These are phyloP conservation scores for Diospyros lotus DNA, from an alignment of 148 eudicot species.

Conservation along the genomic window DNA sequence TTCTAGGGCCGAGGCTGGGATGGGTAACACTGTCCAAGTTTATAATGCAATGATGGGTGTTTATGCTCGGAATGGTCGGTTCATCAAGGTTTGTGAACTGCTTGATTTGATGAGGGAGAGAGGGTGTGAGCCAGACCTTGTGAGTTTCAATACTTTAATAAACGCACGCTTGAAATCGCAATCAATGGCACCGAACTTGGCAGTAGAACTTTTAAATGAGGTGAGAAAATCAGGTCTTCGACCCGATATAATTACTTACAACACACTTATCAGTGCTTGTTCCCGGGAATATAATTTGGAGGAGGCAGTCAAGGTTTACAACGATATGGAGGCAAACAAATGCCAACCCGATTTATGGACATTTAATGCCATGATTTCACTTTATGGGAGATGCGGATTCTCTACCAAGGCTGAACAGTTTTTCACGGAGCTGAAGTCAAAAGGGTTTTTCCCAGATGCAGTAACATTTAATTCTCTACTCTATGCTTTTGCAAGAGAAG, in stretches of 20 bases:
- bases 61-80: conserved; percentile 77
- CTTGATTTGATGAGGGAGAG: conserved; percentile 70
- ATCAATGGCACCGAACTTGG: conserved; percentile 54
- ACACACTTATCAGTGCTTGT: conserved; percentile 94
- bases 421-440: conserved; percentile 56
- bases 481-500: conserved; percentile 89
- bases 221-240: conserved; percentile 71
- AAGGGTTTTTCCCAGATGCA: conserved; percentile 88
- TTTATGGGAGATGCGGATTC: conserved; percentile 84
- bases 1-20: conserved; percentile 52
- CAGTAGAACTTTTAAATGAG: conserved; percentile 64
- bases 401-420: conserved; percentile 66
- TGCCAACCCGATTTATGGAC: conserved; percentile 99
- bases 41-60: conserved; percentile 99
- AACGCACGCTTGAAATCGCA: conserved; percentile 87
- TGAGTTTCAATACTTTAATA: conserved; percentile 88
- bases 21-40: conserved; percentile 79
- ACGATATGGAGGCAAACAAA: conserved; percentile 69
- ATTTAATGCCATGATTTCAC: conserved; percentile 93
- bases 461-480: conserved; percentile 91
- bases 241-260: conserved; percentile 98
- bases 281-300: conserved; percentile 81
- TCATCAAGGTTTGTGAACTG: conserved; percentile 71
- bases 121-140: conserved; percentile 87
- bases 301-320: conserved; percentile 76